phyloP scores from a whole-genome alignment of 1,284 basidiomycete species.

The Pisolithus thermaeus region DNA sequence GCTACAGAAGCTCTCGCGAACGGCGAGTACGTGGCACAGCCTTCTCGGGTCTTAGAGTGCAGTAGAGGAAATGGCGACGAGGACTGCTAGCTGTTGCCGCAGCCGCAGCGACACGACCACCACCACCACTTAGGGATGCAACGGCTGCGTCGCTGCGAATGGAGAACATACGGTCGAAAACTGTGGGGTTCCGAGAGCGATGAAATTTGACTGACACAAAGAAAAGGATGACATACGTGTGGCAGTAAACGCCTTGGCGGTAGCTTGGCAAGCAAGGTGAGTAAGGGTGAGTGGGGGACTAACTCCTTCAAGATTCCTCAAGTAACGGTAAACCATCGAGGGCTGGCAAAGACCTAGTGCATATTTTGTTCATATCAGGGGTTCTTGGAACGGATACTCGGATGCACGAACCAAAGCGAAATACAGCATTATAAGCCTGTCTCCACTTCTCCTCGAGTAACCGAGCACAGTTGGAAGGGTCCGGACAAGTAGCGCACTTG shows the following conservation, averaged over 20 bases:
- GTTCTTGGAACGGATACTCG: neutral
- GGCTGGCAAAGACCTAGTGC: constrained; percentile 72
- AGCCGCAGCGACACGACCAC: constrained; percentile 55
- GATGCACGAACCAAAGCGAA: constrained; percentile 66
- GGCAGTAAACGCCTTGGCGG: constrained; percentile 80
- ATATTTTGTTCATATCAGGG: constrained; percentile 11
- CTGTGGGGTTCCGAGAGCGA: constrained; percentile 33
- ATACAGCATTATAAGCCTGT: constrained; percentile 81
- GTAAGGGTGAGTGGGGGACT: constrained; percentile 76
- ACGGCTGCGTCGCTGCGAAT: constrained; percentile 64
- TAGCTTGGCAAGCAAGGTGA: constrained; percentile 81
- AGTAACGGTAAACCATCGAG: constrained; percentile 84
- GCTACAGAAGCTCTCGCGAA: constrained; percentile 23
- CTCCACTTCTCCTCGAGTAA: constrained; percentile 92
- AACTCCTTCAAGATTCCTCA: constrained; percentile 76
- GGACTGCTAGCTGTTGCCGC: constrained; percentile 60
- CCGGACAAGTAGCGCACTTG: constrained; percentile 81
- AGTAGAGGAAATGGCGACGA: constrained; percentile 75
- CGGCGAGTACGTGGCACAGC: constrained; percentile 30
- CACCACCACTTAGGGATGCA: constrained; percentile 50
- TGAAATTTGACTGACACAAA: neutral
- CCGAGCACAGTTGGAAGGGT: constrained; percentile 73
- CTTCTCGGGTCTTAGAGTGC: constrained; percentile 57
- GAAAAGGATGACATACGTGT: constrained; percentile 48
- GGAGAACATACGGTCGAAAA: constrained; percentile 91